Evolutionary conservation across 2,329 filamentous ascomycete genomes (phyloP).

Genomic region (Colletotrichum spaethianum): DNA sequence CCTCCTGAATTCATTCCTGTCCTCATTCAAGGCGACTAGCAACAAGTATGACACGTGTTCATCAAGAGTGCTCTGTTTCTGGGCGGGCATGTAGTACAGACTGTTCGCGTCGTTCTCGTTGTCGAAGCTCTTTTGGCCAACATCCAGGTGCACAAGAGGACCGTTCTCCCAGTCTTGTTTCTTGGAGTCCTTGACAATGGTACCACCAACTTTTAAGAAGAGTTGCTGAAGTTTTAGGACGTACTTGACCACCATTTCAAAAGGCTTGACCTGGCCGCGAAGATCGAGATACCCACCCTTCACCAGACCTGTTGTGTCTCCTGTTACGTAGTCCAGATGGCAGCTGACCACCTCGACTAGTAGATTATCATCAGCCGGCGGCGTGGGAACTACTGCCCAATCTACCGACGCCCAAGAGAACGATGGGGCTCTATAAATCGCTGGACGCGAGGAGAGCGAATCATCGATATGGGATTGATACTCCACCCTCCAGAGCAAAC

Average conservation of each 20-base stretch:
- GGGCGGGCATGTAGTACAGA: conserved; percentile 5
- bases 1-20: neutral
- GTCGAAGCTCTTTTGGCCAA: neutral
- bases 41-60: conserved; percentile 1
- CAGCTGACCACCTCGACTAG: conserved; percentile 4
- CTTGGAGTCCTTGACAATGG: neutral
- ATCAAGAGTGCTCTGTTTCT: neutral
- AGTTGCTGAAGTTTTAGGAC: neutral
- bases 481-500: neutral
- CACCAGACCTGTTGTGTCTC: neutral
- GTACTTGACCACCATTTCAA: conserved; percentile 1
- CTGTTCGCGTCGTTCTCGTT: neutral
- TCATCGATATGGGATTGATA: conserved; percentile 1
- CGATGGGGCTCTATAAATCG: neutral
- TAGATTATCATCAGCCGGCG: neutral
- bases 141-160: neutral
- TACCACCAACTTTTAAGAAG: neutral
- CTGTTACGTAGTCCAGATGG: neutral
- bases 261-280: neutral
- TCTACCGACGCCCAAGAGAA: conserved; percentile 23
- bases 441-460: neutral
- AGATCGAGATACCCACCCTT: conserved; percentile 14
- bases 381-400: fast-evolving
- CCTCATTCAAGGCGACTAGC: neutral
- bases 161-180: neutral